Evolutionary conservation across 768 basidiomycete species (phyloP).

Genomic region (Chalciporus chontae): DNA sequence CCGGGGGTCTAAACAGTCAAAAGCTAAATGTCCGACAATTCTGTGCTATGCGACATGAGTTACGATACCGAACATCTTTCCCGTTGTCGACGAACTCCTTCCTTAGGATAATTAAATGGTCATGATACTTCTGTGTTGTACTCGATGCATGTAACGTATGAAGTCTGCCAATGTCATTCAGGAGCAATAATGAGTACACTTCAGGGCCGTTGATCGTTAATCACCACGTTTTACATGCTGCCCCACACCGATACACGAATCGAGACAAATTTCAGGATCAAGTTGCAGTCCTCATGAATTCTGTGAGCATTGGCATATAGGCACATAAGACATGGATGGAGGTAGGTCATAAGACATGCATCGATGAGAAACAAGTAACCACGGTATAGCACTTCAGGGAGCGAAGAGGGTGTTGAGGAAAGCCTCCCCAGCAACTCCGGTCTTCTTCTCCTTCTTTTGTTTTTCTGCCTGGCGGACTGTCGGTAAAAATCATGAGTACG

Average conservation of each 20-base stretch:
- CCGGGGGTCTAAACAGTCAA: too few relatives aligned
- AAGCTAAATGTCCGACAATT: background rate
- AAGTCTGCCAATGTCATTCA: too few relatives aligned
- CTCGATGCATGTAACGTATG: background rate
- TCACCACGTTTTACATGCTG: too few relatives aligned
- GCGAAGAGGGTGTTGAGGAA: constrained; percentile 86
- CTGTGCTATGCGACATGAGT: background rate
- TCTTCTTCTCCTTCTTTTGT: constrained; percentile 54
- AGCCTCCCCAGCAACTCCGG: constrained; percentile 71
- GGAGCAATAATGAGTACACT: background rate
- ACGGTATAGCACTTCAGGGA: constrained; percentile 50
- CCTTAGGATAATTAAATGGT: too few relatives aligned
- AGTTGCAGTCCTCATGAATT: constrained; percentile 4
- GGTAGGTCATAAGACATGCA: constrained; percentile 2
- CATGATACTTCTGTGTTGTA: background rate
- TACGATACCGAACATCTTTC: background rate
- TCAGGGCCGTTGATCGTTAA: too few relatives aligned
- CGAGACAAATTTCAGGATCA: background rate
- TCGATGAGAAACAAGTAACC: constrained; percentile 1
- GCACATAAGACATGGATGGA: constrained; percentile 13
- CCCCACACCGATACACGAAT: too few relatives aligned
- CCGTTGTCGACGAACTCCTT: background rate
- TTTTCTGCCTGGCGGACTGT: constrained; percentile 73
- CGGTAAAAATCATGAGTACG: constrained; percentile 7
- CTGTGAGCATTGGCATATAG: constrained; percentile 15